phyloP scores from a whole-genome alignment of 805 yeast species.

The Spathaspora arborariae region DNA sequence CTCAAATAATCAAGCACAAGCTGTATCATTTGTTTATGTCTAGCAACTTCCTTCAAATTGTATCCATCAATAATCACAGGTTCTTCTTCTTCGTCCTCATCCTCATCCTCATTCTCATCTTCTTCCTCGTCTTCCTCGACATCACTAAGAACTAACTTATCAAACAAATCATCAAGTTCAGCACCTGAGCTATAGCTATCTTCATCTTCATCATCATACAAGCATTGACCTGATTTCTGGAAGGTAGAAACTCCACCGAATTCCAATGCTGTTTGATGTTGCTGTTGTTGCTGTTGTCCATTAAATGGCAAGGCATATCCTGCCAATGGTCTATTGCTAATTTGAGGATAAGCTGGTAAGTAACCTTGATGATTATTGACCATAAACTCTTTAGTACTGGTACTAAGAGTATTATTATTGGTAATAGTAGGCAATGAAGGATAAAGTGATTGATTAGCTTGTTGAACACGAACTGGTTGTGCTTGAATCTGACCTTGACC shows the following conservation, averaged over 20 bases:
- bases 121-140: slow-evolving; percentile 4
- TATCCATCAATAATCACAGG: slow-evolving; percentile 11
- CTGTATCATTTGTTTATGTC: slow-evolving; percentile 33
- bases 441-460: slow-evolving; percentile 13
- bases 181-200: slow-evolving; percentile 6
- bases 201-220: slow-evolving; percentile 8
- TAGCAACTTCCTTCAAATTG: slow-evolving; percentile 24
- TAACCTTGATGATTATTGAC: background rate
- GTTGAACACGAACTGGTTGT: slow-evolving; percentile 5
- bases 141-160: slow-evolving; percentile 4
- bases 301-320: slow-evolving; percentile 10
- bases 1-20: slow-evolving; percentile 32
- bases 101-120: slow-evolving; percentile 4
- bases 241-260: slow-evolving; percentile 34
- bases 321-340: slow-evolving; percentile 20
- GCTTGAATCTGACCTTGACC: slow-evolving; percentile 7
- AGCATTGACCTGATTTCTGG: slow-evolving; percentile 31
- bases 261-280: slow-evolving; percentile 24
- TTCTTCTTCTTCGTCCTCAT: slow-evolving; percentile 9
- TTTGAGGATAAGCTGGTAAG: slow-evolving; percentile 23
- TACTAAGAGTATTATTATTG: slow-evolving; percentile 6
- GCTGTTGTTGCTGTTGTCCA: slow-evolving; percentile 2
- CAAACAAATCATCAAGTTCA: slow-evolving; percentile 10
- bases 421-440: slow-evolving; percentile 18
- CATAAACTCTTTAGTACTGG: slow-evolving; percentile 1